Percentiles rank a stretch among this genome's conserved stretches.
These are phyloP conservation scores for Jimgerdemannia flammicorona DNA, from an alignment of 192 early-diverging fungal genomes.

Conservation along the genomic window DNA sequence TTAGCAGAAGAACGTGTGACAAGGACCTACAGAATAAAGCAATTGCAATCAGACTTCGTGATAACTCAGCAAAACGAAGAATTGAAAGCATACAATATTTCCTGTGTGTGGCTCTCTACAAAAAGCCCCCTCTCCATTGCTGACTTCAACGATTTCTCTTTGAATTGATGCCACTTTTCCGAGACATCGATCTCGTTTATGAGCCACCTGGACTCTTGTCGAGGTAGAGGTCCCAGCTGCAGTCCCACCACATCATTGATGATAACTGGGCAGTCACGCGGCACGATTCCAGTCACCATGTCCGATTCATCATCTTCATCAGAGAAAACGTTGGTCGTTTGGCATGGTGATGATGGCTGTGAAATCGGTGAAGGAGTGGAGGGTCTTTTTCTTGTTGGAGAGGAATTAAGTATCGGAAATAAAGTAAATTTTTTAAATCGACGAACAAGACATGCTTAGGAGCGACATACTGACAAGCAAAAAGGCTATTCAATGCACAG, in stretches of 20 bases:
- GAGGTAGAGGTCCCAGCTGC: constrained; percentile 10
- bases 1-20: constrained; percentile 14
- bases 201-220: constrained; percentile 16
- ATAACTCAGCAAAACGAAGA: constrained; percentile 18
- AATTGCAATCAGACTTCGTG: constrained; percentile 19
- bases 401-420: background rate
- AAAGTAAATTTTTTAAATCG: background rate
- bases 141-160: constrained; percentile 8
- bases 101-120: constrained; percentile 11
- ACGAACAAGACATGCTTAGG: background rate
- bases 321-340: background rate
- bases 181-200: constrained; percentile 7
- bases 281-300: background rate
- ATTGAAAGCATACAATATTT: constrained; percentile 18
- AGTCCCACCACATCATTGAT: constrained; percentile 13
- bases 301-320: background rate
- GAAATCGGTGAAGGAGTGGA: too few relatives aligned
- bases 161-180: constrained; percentile 14
- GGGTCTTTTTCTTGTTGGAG: background rate
- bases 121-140: constrained; percentile 10
- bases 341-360: background rate
- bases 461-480: background rate
- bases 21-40: constrained; percentile 17
- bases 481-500: background rate
- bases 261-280: constrained; percentile 10